Evolutionary conservation across 148 eudicot species (phyloP), one percentile per base, ranked within the genome.

Genomic region (Rhododendron simsii): DNA sequence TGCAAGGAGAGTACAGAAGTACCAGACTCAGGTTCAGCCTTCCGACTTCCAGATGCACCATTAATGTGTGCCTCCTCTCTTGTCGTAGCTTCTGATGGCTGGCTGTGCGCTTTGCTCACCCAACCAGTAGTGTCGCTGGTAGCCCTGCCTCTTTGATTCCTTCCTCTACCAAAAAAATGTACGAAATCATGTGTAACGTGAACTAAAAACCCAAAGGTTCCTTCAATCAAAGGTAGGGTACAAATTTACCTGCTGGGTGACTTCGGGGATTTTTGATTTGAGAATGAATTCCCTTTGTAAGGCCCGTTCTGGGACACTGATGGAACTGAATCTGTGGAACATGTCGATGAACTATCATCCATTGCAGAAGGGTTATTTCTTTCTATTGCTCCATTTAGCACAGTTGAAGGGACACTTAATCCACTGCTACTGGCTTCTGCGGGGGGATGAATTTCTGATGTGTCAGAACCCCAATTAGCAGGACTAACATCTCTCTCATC

Each of bases 301-400:
- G 91, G 88, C 83, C 92, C 94, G 85, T 90, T 96, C 78, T 82
- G 82, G 16, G 84, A 88, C 33, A 92, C 87, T 14, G 95, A 92
- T 48, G 93, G 95, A 50, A 92, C 89, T 44, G 97, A 92, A 86
- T 94, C 96, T 0, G 96, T 91, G 75, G 98, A 95, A 59, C 95
- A 92, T 5, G 95, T 94, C 50, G 97, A 95, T 28, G 97, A 95
- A 86, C 95, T 94, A 87, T 94, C 97, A 85, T 94, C 97, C 90
- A 93, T 88, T 65, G 83, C 75, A 87, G 91, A 90, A 26, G 91
- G 85, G 84, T 87, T 90, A 84, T 89, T 90, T 87, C 87, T 87
- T 75, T 92, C 92, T 21, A 16, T 50, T 16, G 26, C 83, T 78
- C 94, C 99, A 92, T 92, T 94, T 83, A 91, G 95, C 9, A 87